Evolutionary conservation across 2,329 filamentous ascomycete genomes (phyloP).

Genomic region (Xylariaceae sp.): DNA sequence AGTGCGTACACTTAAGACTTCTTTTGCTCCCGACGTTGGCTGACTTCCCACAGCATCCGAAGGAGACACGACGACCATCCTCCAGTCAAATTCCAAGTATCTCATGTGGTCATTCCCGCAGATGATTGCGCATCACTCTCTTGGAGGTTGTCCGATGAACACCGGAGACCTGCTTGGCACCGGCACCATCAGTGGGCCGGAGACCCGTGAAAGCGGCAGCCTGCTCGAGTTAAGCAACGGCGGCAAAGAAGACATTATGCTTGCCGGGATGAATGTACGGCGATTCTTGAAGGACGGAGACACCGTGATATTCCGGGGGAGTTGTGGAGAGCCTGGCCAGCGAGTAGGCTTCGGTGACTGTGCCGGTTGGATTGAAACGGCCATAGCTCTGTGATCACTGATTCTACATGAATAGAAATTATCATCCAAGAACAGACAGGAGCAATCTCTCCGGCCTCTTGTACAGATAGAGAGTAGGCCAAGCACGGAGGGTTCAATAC

Average conservation of each 20-base stretch:
- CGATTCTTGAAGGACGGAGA: constrained; percentile 44
- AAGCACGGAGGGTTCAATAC: too few species aligned
- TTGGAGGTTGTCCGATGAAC: constrained; percentile 69
- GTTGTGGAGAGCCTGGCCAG: constrained; percentile 29
- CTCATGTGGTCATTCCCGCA: constrained; percentile 79
- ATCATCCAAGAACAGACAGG: neutral
- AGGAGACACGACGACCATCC: constrained; percentile 51
- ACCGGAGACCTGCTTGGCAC: constrained; percentile 72
- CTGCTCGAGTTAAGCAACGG: constrained; percentile 41
- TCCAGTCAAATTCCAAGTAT: constrained; percentile 56
- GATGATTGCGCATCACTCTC: constrained; percentile 74
- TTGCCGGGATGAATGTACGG: constrained; percentile 36
- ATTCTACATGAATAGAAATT: too few species aligned
- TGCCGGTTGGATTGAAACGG: constrained; percentile 29
- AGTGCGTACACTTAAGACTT: constrained; percentile 35
- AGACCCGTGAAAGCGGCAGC: constrained; percentile 35
- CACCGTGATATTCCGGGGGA: constrained; percentile 36
- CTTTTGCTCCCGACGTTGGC: neutral
- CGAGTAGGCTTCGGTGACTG: constrained; percentile 43
- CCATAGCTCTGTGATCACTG: constrained; percentile 13
- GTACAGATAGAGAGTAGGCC: too few species aligned
- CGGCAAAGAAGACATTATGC: constrained; percentile 39
- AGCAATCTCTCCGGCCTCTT: neutral
- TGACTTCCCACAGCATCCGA: constrained; percentile 33
- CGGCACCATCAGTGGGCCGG: constrained; percentile 61